Evolutionary conservation across 2,329 filamentous ascomycete species (phyloP).

Genomic region (Pseudocercospora eumusae): DNA sequence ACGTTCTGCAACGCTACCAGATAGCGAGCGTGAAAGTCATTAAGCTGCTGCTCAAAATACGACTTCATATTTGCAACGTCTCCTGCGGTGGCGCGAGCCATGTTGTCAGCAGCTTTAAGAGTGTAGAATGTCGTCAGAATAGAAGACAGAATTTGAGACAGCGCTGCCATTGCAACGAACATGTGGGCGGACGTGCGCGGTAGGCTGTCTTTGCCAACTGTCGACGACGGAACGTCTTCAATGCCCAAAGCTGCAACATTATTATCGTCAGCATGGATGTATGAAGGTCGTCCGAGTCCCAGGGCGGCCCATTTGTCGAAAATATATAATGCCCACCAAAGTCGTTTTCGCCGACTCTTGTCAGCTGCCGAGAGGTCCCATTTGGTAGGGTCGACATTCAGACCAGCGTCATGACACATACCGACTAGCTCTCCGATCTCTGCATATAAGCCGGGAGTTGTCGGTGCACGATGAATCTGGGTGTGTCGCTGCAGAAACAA

Average conservation of each 20-base stretch:
- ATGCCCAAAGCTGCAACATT: slow-evolving; percentile 22
- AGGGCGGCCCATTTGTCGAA: slow-evolving; percentile 29
- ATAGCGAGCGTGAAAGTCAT: slow-evolving; percentile 22
- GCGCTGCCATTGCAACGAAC: slow-evolving; percentile 31
- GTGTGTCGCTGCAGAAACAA: slow-evolving; percentile 28
- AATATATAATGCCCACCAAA: slow-evolving; percentile 31
- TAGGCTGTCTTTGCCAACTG: slow-evolving; percentile 23
- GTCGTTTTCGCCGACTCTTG: slow-evolving; percentile 25
- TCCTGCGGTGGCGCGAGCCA: slow-evolving; percentile 14
- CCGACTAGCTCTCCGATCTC: slow-evolving; percentile 27
- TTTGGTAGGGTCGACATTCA: slow-evolving; percentile 28
- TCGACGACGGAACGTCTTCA: slow-evolving; percentile 24
- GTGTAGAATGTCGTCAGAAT: slow-evolving; percentile 30
- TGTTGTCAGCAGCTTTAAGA: slow-evolving; percentile 20
- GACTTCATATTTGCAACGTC: slow-evolving; percentile 18
- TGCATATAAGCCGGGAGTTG: slow-evolving; percentile 25
- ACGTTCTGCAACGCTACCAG: slow-evolving; percentile 17
- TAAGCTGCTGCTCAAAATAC: slow-evolving; percentile 28
- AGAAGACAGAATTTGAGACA: slow-evolving; percentile 28
- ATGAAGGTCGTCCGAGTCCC: slow-evolving; percentile 27
- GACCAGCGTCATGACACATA: slow-evolving; percentile 28
- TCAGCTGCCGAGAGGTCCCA: slow-evolving; percentile 26
- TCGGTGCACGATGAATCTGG: slow-evolving; percentile 21
- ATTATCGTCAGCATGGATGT: slow-evolving; percentile 27
- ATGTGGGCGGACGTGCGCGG: slow-evolving; percentile 24